phyloP scores from a whole-genome alignment of 257 asterid species.

The Thymus mandschuricus region DNA sequence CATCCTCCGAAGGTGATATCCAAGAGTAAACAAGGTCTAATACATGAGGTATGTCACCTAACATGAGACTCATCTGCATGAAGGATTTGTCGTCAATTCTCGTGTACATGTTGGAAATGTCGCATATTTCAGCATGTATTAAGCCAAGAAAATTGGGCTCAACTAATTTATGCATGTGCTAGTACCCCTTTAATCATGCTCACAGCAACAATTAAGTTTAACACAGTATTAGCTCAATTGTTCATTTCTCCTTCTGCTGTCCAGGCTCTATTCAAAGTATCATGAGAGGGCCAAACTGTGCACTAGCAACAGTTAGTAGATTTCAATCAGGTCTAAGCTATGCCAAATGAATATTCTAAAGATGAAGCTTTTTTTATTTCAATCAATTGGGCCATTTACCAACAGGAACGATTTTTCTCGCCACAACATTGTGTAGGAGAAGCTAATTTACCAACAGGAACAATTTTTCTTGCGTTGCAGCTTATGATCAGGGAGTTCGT shows the following conservation, averaged over 20 bases:
- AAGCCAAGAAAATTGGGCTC: too few relatives aligned
- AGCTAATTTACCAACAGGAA: slow-evolving; percentile 13
- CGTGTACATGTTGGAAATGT: not conserved
- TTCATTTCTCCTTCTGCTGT: too few relatives aligned
- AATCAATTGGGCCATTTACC: slow-evolving; percentile 12
- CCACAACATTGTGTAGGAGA: slow-evolving; percentile 8
- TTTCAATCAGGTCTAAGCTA: slow-evolving; percentile 16
- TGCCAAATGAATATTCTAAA: slow-evolving; percentile 8
- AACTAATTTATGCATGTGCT: too few relatives aligned
- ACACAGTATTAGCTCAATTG: not conserved
- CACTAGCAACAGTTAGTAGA: not conserved
- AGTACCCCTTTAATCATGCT: too few relatives aligned
- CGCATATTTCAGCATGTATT: too few relatives aligned
- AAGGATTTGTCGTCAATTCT: slow-evolving; percentile 42
- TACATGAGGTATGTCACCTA: slow-evolving; percentile 86
- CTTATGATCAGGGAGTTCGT: not conserved
- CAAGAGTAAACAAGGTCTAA: slow-evolving; percentile 91
- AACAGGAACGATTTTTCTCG: slow-evolving; percentile 1
- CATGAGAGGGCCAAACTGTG: too few relatives aligned
- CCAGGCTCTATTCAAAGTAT: too few relatives aligned
- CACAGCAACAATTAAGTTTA: slow-evolving; percentile 1
- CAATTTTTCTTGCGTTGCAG: not conserved
- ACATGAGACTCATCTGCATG: slow-evolving; percentile 91
- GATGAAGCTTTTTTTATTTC: slow-evolving; percentile 10
- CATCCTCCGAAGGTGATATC: slow-evolving; percentile 90